Evolutionary conservation across 179 eudicot species (phyloP).

Genomic region (Heliamphora pulchella): DNA sequence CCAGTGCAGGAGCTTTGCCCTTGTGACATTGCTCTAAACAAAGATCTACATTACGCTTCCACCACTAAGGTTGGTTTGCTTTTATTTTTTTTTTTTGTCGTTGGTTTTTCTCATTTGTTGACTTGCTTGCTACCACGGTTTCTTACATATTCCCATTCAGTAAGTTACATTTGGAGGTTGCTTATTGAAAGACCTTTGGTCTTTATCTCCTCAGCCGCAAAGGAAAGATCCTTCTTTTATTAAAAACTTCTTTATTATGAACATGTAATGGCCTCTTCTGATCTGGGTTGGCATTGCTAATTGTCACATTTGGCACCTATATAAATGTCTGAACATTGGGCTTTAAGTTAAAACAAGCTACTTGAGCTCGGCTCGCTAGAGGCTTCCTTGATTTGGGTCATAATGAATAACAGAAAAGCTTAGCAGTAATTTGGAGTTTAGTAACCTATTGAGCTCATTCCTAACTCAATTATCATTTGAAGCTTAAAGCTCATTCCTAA

Average conservation of each 20-base stretch:
- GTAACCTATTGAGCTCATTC: background rate
- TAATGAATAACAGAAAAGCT: background rate
- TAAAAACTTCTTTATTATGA: background rate
- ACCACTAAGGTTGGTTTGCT: slow-evolving; percentile 29
- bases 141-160: background rate
- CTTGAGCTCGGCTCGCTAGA: background rate
- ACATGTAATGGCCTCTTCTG: background rate
- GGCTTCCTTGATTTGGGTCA: background rate
- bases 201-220: background rate
- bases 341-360: background rate
- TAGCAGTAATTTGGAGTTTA: no score
- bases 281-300: background rate
- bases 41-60: slow-evolving; percentile 11
- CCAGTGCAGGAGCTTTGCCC: slow-evolving; percentile 23
- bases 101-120: background rate
- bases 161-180: background rate
- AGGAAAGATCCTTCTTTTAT: background rate
- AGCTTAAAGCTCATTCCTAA: no score
- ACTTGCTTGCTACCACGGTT: background rate
- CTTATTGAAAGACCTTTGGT: background rate
- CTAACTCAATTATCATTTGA: background rate
- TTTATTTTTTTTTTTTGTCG: background rate
- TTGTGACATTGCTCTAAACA: slow-evolving; percentile 20
- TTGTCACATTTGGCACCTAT: background rate
- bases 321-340: background rate